Evolutionary conservation across 2,329 filamentous ascomycete genomes (phyloP).

Genomic region (Scedosporium apiospermum): DNA sequence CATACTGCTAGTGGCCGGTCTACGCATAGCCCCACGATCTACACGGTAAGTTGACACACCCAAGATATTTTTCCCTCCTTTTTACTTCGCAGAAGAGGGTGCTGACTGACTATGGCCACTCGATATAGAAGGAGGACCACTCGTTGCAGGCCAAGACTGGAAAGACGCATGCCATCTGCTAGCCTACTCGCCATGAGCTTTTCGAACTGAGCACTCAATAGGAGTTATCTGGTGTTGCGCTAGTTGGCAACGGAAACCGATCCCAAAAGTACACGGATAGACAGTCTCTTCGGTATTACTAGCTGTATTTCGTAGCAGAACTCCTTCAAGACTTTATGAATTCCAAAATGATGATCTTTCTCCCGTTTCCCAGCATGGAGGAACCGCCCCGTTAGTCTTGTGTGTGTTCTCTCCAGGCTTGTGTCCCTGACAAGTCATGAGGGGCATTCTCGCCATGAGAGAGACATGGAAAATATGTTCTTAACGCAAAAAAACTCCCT

Average conservation of each 20-base stretch:
- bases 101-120: not conserved
- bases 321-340: too few species aligned
- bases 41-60: constrained; percentile 29
- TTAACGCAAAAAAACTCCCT: not conserved
- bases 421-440: not conserved
- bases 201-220: not conserved
- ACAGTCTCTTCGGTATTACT: too few species aligned
- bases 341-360: not conserved
- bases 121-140: constrained; percentile 61
- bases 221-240: too few species aligned
- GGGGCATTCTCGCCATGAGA: not conserved
- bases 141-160: constrained; percentile 82
- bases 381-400: too few species aligned
- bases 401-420: too few species aligned
- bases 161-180: constrained; percentile 85
- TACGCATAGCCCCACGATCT: constrained; percentile 41
- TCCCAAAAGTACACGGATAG: too few species aligned
- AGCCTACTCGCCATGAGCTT: constrained; percentile 14
- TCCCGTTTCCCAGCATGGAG: not conserved
- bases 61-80: too few species aligned
- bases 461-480: not conserved
- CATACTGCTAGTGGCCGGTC: constrained; percentile 41
- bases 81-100: too few species aligned
- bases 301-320: too few species aligned
- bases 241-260: too few species aligned